Base-by-base conservation (phyloP, 2,329 filamentous ascomycete genomes). In the Neopestalotiopsis sp. region DNA sequence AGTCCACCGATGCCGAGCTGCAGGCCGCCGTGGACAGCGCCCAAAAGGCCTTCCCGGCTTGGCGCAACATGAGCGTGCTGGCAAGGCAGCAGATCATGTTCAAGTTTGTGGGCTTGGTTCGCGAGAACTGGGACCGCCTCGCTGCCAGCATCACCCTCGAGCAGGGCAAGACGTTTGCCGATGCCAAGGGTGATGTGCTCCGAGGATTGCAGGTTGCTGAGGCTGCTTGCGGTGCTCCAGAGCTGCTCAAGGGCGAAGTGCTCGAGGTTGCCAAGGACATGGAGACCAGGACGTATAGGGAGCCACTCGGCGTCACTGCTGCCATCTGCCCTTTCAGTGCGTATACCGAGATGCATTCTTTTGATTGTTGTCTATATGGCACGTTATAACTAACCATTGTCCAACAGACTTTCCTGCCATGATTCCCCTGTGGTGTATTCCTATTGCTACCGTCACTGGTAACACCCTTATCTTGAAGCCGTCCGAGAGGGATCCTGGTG, bases 371-470 rank as follows among this genome's bases (percentile, higher is more conserved):
- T 14, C 56, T 42, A 42, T 60, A 59, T 59, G 24, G n/a, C 9
- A n/a, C 5, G n/a, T n/a, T 30, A 1, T 59, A n/a, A 32, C 60
- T 70, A 30, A 65, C 24, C 68, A 24, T 63, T 17, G 52, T 40
- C 65, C 73, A 74, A 66, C 70, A 93, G 91, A 96, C 85, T 96
- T 96, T 83, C 93, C 93, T 58, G 93, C 93, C 75, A 97, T 97
- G 93, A 96, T 97, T 79, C 94, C 93, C 3, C 86, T 97, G n/a
- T 97, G 93, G 93, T 94, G 89, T 70, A 94, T 97, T 71, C 94
- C 93, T 52, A 92, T 96, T 74, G 93, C 93, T 61, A 93, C 93
- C 58, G 89, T 95, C 34, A 94, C 92, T 20, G 93, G 93, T 66
- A 97, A 97, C 84, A 95, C 92, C 14, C 85, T 94, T 69, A 89